Percentiles rank a stretch among this genome's conserved stretches.
phyloP scores from a whole-genome alignment of 345 rosid species.

The Lepidium africanum region DNA sequence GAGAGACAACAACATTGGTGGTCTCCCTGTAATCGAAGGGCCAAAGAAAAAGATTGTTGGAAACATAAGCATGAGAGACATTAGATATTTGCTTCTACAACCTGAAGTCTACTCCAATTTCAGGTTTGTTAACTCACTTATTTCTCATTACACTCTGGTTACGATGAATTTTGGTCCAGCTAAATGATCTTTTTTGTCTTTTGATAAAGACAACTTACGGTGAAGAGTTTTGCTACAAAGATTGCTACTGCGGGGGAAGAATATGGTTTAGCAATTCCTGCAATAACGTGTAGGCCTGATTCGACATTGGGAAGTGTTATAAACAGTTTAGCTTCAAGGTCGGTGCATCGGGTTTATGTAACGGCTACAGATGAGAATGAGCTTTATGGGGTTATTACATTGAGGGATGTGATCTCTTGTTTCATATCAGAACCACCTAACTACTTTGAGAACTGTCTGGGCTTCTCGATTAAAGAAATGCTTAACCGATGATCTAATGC shows the following conservation, averaged over 20 bases:
- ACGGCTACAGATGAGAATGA: constrained; percentile 41
- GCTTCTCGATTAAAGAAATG: constrained; percentile 55
- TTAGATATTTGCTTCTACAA: constrained; percentile 62
- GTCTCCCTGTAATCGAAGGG: constrained; percentile 61
- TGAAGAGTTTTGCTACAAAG: constrained; percentile 47
- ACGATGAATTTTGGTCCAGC: not conserved
- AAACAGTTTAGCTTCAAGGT: constrained; percentile 53
- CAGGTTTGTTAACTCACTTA: constrained; percentile 39
- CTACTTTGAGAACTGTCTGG: constrained; percentile 50
- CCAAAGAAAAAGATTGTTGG: constrained; percentile 31
- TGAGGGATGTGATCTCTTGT: constrained; percentile 86
- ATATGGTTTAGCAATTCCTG: constrained; percentile 39
- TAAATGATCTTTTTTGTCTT: not conserved
- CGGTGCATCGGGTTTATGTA: constrained; percentile 68
- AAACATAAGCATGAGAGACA: constrained; percentile 50
- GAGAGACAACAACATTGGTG: constrained; percentile 67
- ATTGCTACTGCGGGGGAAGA: constrained; percentile 37
- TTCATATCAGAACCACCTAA: constrained; percentile 73
- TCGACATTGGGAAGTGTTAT: constrained; percentile 66
- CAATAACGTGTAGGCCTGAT: constrained; percentile 53
- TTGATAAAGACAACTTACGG: constrained; percentile 52
- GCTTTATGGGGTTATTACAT: constrained; percentile 74
- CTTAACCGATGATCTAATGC: constrained; percentile 33
- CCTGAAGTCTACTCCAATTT: constrained; percentile 73
- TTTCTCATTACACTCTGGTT: not conserved